Percentiles rank a stretch among this genome's conserved stretches.
Evolutionary conservation across 2,329 filamentous ascomycete species (phyloP).

Genomic region (Talaromyces atroroseus): DNA sequence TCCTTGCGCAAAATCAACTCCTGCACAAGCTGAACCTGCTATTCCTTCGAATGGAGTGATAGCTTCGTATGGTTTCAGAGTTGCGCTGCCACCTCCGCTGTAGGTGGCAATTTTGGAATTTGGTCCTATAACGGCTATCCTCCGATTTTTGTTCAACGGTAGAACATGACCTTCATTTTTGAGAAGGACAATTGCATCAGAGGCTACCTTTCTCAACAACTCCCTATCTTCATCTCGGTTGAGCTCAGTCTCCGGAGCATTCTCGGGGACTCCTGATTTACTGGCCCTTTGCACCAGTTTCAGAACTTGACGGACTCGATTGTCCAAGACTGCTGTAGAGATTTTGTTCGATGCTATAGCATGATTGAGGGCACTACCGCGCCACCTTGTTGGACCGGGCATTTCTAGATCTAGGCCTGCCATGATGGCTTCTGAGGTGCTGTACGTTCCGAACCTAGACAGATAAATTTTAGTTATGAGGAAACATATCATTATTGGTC

Average conservation of each 20-base stretch:
- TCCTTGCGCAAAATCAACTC: slow-evolving; percentile 51
- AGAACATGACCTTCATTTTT: neutral
- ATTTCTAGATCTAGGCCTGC: slow-evolving; percentile 45
- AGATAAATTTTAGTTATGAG: neutral
- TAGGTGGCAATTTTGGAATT: slow-evolving; percentile 45
- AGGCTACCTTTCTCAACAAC: neutral
- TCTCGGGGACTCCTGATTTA: neutral
- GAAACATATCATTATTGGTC: slow-evolving; percentile 46
- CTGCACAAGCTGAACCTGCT: slow-evolving; percentile 32
- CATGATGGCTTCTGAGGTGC: slow-evolving; percentile 37
- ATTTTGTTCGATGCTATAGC: neutral
- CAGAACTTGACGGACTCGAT: neutral
- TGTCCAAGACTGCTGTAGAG: neutral
- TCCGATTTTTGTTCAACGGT: slow-evolving; percentile 46
- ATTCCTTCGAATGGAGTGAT: slow-evolving; percentile 35
- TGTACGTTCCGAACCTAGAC: slow-evolving; percentile 41
- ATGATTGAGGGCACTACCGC: neutral
- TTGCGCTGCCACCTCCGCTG: slow-evolving; percentile 61
- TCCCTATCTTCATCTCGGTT: neutral
- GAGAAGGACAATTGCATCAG: neutral
- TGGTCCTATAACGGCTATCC: slow-evolving; percentile 50
- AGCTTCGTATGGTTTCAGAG: slow-evolving; percentile 42
- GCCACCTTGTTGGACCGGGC: slow-evolving; percentile 37
- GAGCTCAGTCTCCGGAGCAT: neutral
- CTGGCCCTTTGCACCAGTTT: neutral